Conservation (phyloP, 2,329 filamentous ascomycete species). For the Phoma sp. region DNA sequence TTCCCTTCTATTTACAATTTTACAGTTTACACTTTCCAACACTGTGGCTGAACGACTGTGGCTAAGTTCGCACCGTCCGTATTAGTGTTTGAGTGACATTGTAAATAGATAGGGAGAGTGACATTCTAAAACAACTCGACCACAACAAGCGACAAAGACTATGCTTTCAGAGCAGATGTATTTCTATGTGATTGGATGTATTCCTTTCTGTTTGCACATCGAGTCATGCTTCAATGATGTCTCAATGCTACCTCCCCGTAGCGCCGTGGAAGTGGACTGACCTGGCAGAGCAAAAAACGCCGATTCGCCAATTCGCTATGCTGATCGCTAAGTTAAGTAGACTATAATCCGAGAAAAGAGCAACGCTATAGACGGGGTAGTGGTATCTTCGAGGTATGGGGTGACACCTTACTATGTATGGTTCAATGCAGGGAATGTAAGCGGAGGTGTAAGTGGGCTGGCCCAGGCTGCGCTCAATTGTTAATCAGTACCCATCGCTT, state of each 20-base stretch:
- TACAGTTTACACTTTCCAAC: too few species aligned
- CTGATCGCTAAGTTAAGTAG: not conserved
- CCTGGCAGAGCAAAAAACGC: not conserved
- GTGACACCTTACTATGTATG: not conserved
- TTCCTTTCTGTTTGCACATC: too few species aligned
- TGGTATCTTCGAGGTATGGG: not conserved
- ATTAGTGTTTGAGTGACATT: too few species aligned
- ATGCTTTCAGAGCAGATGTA: too few species aligned
- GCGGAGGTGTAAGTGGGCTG: not conserved
- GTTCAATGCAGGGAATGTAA: not conserved
- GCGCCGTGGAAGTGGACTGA: not conserved
- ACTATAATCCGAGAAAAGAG: not conserved
- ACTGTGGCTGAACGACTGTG: too few species aligned
- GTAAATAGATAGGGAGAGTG: too few species aligned
- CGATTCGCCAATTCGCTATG: slow-evolving; percentile 6
- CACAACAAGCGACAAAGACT: too few species aligned
- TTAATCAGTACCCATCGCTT: slow-evolving; percentile 65
- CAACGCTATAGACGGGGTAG: not conserved
- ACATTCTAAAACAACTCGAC: too few species aligned
- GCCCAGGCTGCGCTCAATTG: slow-evolving; percentile 12
- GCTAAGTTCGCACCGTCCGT: too few species aligned
- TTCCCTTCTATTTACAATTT: slow-evolving; percentile 6
- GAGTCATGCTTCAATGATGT: not conserved
- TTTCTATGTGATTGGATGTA: too few species aligned
- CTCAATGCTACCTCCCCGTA: not conserved